Conservation (phyloP, 2,329 filamentous ascomycete species). For the Dactylonectria estremocensis region DNA sequence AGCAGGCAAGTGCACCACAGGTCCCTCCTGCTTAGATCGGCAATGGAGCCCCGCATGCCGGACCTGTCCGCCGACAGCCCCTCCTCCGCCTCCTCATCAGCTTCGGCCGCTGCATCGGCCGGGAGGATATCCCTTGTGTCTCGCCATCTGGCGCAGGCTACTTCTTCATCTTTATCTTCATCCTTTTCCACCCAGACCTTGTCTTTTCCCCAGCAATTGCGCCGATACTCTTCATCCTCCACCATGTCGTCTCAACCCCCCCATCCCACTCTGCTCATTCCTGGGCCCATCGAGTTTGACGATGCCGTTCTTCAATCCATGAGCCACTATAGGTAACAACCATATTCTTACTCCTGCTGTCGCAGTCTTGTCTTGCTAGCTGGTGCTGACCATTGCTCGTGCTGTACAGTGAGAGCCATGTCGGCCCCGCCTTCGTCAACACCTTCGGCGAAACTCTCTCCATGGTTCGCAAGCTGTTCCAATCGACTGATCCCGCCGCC, state of each 20-base stretch:
- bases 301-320: constrained; percentile 96
- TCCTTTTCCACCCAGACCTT: constrained; percentile 34
- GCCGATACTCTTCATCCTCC: constrained; percentile 47
- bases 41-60: constrained; percentile 51
- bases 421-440: constrained; percentile 89
- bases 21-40: constrained; percentile 47
- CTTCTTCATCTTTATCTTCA: constrained; percentile 35
- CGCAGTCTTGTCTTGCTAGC: background rate
- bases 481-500: constrained; percentile 84
- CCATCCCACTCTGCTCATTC: constrained; percentile 88
- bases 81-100: constrained; percentile 45
- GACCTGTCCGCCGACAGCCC: constrained; percentile 50
- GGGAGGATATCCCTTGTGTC: constrained; percentile 50
- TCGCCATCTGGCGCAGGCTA: constrained; percentile 42
- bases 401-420: constrained; percentile 86
- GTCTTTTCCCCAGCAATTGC: constrained; percentile 36
- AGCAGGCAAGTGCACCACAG: constrained; percentile 20
- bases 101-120: constrained; percentile 46
- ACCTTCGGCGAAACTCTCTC: constrained; percentile 91
- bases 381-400: constrained; percentile 25
- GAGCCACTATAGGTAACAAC: constrained; percentile 87
- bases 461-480: constrained; percentile 93
- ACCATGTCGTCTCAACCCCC: constrained; percentile 74
- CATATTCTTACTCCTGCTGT: constrained; percentile 16
- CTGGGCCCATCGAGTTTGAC: constrained; percentile 97